Conservation (phyloP, 1,139 yeast species). For the Williopsis jadinii region DNA sequence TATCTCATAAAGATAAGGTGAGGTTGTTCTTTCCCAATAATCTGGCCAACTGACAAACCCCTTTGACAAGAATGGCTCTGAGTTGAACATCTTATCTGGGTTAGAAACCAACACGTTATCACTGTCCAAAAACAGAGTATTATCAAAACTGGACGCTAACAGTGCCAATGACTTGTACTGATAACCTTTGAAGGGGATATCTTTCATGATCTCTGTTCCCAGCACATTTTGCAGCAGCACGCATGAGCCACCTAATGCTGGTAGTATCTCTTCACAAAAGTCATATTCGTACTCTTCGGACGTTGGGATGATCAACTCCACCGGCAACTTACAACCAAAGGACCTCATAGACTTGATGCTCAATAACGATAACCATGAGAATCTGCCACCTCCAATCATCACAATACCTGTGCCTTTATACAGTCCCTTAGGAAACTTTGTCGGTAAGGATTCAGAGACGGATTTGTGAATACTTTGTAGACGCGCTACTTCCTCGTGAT, state of each 20-base stretch:
- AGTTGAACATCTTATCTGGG: slow-evolving; percentile 45
- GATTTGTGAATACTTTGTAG: slow-evolving; percentile 45
- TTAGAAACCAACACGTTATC: slow-evolving; percentile 55
- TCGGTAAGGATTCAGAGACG: slow-evolving; percentile 40
- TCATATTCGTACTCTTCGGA: slow-evolving; percentile 41
- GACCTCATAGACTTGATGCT: slow-evolving; percentile 57
- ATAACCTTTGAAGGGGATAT: slow-evolving; percentile 40
- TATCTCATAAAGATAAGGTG: slow-evolving; percentile 52
- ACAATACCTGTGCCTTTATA: slow-evolving; percentile 70
- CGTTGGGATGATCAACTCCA: slow-evolving; percentile 55
- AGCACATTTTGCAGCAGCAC: slow-evolving; percentile 35
- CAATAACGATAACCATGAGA: slow-evolving; percentile 62
- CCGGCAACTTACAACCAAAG: slow-evolving; percentile 48
- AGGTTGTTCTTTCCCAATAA: slow-evolving; percentile 56
- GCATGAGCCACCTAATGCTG: slow-evolving; percentile 48
- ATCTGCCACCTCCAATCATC: slow-evolving; percentile 72
- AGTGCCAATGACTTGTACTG: slow-evolving; percentile 55
- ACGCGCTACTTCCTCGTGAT: slow-evolving; percentile 35
- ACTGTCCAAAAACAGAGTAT: slow-evolving; percentile 48
- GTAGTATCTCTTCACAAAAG: slow-evolving; percentile 45
- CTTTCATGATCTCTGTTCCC: slow-evolving; percentile 26
- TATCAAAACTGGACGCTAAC: slow-evolving; percentile 48
- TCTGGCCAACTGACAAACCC: slow-evolving; percentile 60
- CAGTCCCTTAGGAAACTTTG: slow-evolving; percentile 36
- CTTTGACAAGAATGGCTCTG: slow-evolving; percentile 23